These are phyloP conservation scores for Metschnikowia similis DNA, from an alignment of 805 yeast genomes.

Conservation along the genomic window DNA sequence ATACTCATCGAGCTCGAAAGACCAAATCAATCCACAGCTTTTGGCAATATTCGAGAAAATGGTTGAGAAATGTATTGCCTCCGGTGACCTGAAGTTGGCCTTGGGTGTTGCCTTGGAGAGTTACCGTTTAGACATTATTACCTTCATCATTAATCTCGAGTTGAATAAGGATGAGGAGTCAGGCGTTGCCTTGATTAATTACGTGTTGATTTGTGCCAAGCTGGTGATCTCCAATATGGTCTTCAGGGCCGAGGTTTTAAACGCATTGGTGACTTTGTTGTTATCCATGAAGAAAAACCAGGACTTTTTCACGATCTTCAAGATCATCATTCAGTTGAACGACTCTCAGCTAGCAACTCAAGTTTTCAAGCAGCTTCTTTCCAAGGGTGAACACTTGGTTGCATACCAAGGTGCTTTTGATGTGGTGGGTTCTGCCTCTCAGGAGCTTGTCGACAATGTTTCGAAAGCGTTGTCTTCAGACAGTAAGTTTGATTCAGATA, in stretches of 20 bases:
- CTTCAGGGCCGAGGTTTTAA: conserved; percentile 21
- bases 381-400: conserved; percentile 47
- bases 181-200: conserved; percentile 56
- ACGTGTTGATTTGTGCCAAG: conserved; percentile 71
- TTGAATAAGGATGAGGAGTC: conserved; percentile 44
- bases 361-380: conserved; percentile 60
- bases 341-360: conserved; percentile 66
- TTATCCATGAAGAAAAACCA: conserved; percentile 51
- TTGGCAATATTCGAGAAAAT: conserved; percentile 74
- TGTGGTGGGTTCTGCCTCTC: conserved; percentile 85
- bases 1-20: conserved; percentile 19
- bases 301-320: conserved; percentile 80
- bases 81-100: conserved; percentile 74
- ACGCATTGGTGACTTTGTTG: conserved; percentile 57
- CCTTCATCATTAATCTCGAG: conserved; percentile 46
- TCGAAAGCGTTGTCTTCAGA: conserved; percentile 36
- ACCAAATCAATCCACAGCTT: conserved; percentile 56
- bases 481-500: conserved; percentile 21
- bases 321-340: conserved; percentile 84
- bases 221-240: conserved; percentile 35
- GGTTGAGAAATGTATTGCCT: conserved; percentile 71
- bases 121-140: conserved; percentile 76
- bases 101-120: conserved; percentile 90
- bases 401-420: conserved; percentile 96
- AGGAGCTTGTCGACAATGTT: conserved; percentile 68